Percentiles rank a stretch among this genome's conserved stretches.
These are phyloP conservation scores for Nakazawaea pomicola DNA, from an alignment of 805 yeast genomes.

Conservation along the genomic window DNA sequence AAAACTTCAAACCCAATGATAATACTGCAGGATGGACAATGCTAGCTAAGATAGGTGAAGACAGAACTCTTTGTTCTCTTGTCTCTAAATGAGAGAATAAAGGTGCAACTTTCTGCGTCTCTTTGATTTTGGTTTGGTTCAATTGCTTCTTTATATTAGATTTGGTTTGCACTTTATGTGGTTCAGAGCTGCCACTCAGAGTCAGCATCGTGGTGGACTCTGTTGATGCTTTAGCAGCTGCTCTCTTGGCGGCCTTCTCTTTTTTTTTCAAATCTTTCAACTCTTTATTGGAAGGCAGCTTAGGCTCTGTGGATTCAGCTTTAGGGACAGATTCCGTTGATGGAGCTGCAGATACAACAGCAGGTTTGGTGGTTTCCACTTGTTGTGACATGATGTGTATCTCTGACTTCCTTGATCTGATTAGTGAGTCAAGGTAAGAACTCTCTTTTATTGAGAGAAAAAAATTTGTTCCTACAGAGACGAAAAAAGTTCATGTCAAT, in stretches of 20 bases:
- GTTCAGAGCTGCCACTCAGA: no score
- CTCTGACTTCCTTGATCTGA: no score
- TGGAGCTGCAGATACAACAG: background rate
- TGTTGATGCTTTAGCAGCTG: slow-evolving; percentile 73
- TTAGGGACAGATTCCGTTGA: no score
- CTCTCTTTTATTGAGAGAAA: no score
- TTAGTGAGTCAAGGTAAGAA: no score
- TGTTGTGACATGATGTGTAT: no score
- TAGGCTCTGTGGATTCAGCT: slow-evolving; percentile 7
- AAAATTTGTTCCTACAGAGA: no score
- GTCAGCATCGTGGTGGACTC: slow-evolving; percentile 24
- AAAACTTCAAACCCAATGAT: slow-evolving; percentile 70
- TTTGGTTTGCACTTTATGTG: slow-evolving; percentile 39
- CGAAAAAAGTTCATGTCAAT: no score
- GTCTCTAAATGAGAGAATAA: slow-evolving; percentile 78
- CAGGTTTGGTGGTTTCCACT: background rate
- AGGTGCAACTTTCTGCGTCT: slow-evolving; percentile 49
- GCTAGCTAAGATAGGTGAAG: slow-evolving; percentile 51
- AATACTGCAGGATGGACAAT: slow-evolving; percentile 85
- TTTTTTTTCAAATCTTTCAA: slow-evolving; percentile 81
- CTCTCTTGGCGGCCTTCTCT: slow-evolving; percentile 89
- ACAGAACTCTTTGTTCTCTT: slow-evolving; percentile 65
- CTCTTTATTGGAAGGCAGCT: slow-evolving; percentile 63
- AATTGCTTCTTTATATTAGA: slow-evolving; percentile 50
- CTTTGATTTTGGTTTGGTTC: slow-evolving; percentile 43